These are phyloP conservation scores for Gossypium mustelinum DNA, from an alignment of 345 rosid species.

Conservation along the genomic window DNA sequence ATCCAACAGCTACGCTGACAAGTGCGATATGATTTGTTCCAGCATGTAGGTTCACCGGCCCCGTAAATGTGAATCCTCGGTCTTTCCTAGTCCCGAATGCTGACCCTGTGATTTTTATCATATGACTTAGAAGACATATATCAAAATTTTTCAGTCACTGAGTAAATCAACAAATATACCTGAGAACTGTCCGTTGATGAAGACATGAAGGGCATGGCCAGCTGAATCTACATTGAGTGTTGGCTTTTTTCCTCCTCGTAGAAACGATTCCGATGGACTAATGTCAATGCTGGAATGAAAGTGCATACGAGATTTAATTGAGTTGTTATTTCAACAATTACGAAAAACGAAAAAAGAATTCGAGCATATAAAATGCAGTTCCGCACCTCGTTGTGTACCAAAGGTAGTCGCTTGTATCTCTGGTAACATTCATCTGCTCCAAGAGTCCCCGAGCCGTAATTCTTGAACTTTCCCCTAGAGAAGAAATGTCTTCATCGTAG, in stretches of 20 bases:
- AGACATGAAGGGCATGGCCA: slow-evolving; percentile 92
- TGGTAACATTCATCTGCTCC: slow-evolving; percentile 83
- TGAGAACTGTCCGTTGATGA: slow-evolving; percentile 69
- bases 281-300: slow-evolving; percentile 53
- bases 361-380: neutral
- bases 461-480: slow-evolving; percentile 51
- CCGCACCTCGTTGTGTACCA: slow-evolving; percentile 89
- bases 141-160: neutral
- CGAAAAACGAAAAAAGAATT: no score
- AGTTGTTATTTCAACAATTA: no score
- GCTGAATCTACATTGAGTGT: slow-evolving; percentile 64
- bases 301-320: no score
- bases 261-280: slow-evolving; percentile 68
- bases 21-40: slow-evolving; percentile 73
- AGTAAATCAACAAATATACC: slow-evolving; percentile 35
- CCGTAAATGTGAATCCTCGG: slow-evolving; percentile 47
- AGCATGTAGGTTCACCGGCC: slow-evolving; percentile 55
- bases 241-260: slow-evolving; percentile 59
- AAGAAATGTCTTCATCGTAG: slow-evolving; percentile 66
- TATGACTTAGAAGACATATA: slow-evolving; percentile 4
- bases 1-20: slow-evolving; percentile 77
- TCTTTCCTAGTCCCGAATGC: slow-evolving; percentile 74
- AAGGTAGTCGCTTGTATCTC: slow-evolving; percentile 86
- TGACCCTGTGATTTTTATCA: slow-evolving; percentile 50
- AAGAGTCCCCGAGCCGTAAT: slow-evolving; percentile 59